Evolutionary conservation across 495 filamentous ascomycete genomes (phyloP).

Genomic region (Penicillium paxilli): DNA sequence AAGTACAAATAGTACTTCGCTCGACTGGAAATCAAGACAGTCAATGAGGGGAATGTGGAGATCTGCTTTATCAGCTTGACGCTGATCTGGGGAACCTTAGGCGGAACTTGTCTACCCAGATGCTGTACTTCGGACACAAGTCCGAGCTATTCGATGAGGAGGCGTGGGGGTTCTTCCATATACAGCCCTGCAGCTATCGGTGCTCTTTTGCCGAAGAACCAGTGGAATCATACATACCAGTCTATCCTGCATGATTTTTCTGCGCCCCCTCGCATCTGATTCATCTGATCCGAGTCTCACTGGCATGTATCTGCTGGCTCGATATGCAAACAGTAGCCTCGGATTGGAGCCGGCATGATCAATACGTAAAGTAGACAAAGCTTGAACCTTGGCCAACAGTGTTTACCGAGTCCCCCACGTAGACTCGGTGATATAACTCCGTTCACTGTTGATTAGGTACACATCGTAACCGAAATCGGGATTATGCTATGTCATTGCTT

Average conservation of each 20-base stretch:
- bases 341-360: background rate
- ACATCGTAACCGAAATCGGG: background rate
- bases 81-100: background rate
- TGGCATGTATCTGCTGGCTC: background rate
- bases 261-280: no score
- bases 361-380: no score
- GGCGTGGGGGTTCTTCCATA: conserved; percentile 13
- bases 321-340: background rate
- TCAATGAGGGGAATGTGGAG: background rate
- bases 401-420: background rate
- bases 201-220: background rate
- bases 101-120: background rate
- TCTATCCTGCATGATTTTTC: no score
- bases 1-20: background rate
- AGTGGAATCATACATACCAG: no score
- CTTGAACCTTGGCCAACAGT: background rate
- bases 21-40: background rate
- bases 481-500: background rate
- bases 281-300: no score
- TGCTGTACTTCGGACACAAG: conserved; percentile 8
- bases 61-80: background rate
- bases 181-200: no score
- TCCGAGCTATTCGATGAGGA: conserved; percentile 10
- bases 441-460: background rate
- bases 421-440: background rate